phyloP scores from a whole-genome alignment of 495 filamentous ascomycete genomes.

The Penicillium samsonianum region DNA sequence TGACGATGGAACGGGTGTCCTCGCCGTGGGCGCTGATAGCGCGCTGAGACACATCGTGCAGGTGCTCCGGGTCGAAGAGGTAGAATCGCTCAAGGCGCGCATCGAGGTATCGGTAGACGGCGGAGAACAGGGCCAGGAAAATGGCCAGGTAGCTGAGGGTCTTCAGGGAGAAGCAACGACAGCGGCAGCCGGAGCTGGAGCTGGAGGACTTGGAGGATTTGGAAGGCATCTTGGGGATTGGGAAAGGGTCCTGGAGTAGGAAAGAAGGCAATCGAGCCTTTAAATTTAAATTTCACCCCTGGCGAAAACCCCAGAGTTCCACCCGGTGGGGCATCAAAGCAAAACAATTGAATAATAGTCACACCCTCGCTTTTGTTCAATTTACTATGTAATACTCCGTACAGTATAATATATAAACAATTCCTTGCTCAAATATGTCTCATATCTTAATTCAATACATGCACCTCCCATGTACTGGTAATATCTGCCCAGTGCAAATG shows the following conservation, averaged over 20 bases:
- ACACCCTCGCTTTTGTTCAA: conserved; percentile 4
- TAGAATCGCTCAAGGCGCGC: conserved; percentile 72
- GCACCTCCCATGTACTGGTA: background rate
- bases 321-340: conserved; percentile 17
- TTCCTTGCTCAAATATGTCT: background rate
- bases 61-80: conserved; percentile 67
- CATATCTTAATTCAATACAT: background rate
- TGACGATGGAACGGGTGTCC: conserved; percentile 67
- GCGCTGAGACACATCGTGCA: conserved; percentile 66
- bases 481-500: background rate
- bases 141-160: conserved; percentile 59
- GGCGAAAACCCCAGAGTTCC: conserved; percentile 23
- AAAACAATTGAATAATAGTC: conserved; percentile 6
- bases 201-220: conserved; percentile 29
- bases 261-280: conserved; percentile 7
- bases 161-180: conserved; percentile 33
- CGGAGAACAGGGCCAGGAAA: conserved; percentile 58
- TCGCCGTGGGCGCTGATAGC: conserved; percentile 69
- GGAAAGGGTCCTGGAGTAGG: conserved; percentile 3
- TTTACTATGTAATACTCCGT: too few relatives aligned
- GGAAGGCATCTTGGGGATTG: conserved; percentile 26
- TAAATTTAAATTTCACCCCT: conserved; percentile 22
- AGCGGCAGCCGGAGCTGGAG: conserved; percentile 24
- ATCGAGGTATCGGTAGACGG: conserved; percentile 64
- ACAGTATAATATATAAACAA: too few relatives aligned